Evolutionary conservation across 805 yeast species (phyloP), one percentile per base, ranked within the genome.

Genomic region (Candida koratica): DNA sequence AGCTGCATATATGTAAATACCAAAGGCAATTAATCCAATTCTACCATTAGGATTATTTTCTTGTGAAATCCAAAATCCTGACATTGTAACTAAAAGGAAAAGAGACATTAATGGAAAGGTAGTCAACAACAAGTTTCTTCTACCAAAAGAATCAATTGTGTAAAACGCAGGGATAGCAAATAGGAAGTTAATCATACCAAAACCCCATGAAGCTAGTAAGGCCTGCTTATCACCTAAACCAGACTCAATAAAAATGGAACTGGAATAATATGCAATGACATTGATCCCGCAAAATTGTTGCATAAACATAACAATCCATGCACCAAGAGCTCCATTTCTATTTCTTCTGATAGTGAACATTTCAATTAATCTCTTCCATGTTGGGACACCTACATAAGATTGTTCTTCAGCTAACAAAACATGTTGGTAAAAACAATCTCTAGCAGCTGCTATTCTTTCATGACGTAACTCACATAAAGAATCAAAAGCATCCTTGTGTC

Each of bases 221-320:
- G 95, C 80, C 41, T 74, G 68, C 44, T 75, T 67, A 43, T 73
- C 77, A 19, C 73, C 59, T 57, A 81, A 79, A 24, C 82, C 83
- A 11, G 88, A 77, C 39, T 79, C 71, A 17, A 71, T 58, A 61
- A 86, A 86, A 39, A 86, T 85, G 8, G 83, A 69, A 0, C 93
- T 80, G 1, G 90, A 82, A 58, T 84, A 86, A 61, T 84, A 83
- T 12, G 94, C 90, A 59, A 86, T 84, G 34, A 85, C 90, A 53
- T 86, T 86, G 58, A 86, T 77, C 47, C 95, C 95, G 62, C 95
- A 86, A 64, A 85, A 83, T 57, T 86, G 95, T 64, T 86, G 95
- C 86, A 82, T 81, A 53, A 85, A 83, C 78, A 87, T 86, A 42
- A 80, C 86, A 46, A 85, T 73, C 73, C 81, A 81, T 3, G 94